Conservation (phyloP, 2,329 filamentous ascomycete species). For the Ophiostoma ips region DNA sequence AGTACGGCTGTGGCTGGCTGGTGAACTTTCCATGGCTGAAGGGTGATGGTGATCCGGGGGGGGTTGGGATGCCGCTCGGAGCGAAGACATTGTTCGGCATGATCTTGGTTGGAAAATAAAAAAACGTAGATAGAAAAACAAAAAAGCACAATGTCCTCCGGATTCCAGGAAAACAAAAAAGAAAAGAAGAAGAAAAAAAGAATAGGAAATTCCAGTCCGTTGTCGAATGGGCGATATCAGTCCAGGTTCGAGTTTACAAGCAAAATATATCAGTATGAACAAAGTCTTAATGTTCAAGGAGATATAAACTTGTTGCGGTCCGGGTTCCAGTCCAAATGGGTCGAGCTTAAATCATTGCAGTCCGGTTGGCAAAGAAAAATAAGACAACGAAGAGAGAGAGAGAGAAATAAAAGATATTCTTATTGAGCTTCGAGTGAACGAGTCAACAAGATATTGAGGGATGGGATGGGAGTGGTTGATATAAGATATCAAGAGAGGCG, state of each 20-base stretch:
- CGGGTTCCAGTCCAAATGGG: not conserved
- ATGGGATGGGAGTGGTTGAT: not conserved
- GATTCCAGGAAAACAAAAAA: not conserved
- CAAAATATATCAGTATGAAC: not conserved
- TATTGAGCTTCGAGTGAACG: conserved; percentile 1
- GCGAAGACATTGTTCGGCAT: conserved; percentile 43
- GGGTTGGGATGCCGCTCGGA: conserved; percentile 40
- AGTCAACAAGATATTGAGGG: not conserved
- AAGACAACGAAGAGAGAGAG: conserved; percentile 10
- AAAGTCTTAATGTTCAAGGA: not conserved
- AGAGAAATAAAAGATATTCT: not conserved
- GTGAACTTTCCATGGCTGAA: conserved; percentile 33
- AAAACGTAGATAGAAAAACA: conserved; percentile 7
- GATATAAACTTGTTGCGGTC: not conserved
- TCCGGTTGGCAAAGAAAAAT: conserved; percentile 8
- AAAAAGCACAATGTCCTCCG: not conserved
- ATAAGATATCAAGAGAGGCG: not conserved
- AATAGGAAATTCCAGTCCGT: not conserved
- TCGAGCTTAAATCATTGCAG: not conserved
- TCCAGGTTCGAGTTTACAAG: not conserved
- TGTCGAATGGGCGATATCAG: no score
- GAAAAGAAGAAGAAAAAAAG: conserved; percentile 1
- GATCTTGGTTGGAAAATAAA: conserved; percentile 22
- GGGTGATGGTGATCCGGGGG: conserved; percentile 41
- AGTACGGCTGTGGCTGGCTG: conserved; percentile 19